Percentiles rank a stretch among this genome's conserved stretches.
Conservation (phyloP, 345 rosid species). For the Heritiera littoralis region DNA sequence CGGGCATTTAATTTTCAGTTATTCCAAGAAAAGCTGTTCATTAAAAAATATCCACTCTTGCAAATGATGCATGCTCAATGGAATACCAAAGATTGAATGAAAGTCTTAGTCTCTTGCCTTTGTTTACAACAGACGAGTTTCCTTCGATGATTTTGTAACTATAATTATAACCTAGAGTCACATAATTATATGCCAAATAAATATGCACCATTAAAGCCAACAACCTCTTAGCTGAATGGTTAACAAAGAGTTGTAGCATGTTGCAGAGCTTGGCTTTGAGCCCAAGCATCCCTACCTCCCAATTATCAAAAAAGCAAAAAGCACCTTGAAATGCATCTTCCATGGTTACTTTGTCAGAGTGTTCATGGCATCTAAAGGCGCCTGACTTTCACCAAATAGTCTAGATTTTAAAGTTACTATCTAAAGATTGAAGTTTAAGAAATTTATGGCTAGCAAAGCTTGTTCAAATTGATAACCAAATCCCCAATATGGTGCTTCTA, state of each 20-base stretch:
- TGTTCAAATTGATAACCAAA: constrained; percentile 70
- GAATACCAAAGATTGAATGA: background rate
- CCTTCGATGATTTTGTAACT: background rate
- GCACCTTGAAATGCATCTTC: background rate
- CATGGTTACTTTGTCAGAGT: background rate
- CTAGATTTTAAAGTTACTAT: background rate
- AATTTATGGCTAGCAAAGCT: constrained; percentile 61
- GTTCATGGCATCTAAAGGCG: background rate
- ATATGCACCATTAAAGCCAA: background rate
- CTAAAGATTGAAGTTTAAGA: constrained; percentile 2
- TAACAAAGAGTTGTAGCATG: no score
- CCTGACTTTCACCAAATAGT: background rate
- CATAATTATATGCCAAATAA: background rate
- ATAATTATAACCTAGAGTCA: background rate
- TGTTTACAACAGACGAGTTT: background rate
- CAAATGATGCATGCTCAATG: background rate
- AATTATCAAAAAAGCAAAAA: background rate
- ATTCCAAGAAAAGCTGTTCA: background rate
- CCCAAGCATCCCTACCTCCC: no score
- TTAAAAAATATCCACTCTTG: background rate
- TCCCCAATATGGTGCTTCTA: constrained; percentile 80
- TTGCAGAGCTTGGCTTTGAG: no score
- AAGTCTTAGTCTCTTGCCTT: background rate
- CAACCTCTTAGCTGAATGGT: no score
- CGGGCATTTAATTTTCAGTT: background rate